Base-by-base conservation (phyloP, 2,329 filamentous ascomycete genomes). In the Passalora sequoiae region DNA sequence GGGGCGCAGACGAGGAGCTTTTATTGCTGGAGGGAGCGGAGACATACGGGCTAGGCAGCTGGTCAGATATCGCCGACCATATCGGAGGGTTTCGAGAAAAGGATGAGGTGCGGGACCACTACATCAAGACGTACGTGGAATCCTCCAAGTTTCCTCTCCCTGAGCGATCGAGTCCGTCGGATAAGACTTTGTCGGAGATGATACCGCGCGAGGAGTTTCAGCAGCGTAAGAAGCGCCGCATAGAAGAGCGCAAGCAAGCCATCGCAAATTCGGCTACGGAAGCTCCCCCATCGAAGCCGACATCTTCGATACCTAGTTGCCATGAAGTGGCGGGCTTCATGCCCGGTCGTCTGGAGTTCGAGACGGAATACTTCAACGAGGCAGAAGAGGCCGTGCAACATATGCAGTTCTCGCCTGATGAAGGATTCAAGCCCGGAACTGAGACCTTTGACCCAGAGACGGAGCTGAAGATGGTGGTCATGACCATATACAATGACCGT, bases 261-360 rank as follows among this genome's bases (percentile, higher is more conserved):
- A 84, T 86, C 30, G 94, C 92, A 66, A 85, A 84, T 49, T 86
- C 87, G 6, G 81, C 87, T 1, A 83, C 88, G 1, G 76, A 89
- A 27, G 86, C 87, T 17, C 95, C 96, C 67, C 55, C 57, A 4
- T 89, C 91, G 57, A 97, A 97, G 62, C 92, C 92, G 0, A 97
- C 91, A 0, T 89, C 89, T 6, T 94, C 86, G 70, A 89, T 96
- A 2, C 92, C 92, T 0, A 84, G 89, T 24, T 98, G 92, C 65
- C 92, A 98, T 70, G 92, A 98, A 67, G 92, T 98, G 27, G 89
- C 96, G 66, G 92, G 92, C 3, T 98, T 94, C 65, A 98, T 98
- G 92, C 92, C 92, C 3, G 92, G 92, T 32, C 88, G 92, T 29
- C 69, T 98, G 53, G 92, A 98, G 61, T 98, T 98, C 53, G 92